Evolutionary conservation across 2,329 filamentous ascomycete species (phyloP), one percentile per base, ranked within the genome.

Genomic region (Penicillium sp.): DNA sequence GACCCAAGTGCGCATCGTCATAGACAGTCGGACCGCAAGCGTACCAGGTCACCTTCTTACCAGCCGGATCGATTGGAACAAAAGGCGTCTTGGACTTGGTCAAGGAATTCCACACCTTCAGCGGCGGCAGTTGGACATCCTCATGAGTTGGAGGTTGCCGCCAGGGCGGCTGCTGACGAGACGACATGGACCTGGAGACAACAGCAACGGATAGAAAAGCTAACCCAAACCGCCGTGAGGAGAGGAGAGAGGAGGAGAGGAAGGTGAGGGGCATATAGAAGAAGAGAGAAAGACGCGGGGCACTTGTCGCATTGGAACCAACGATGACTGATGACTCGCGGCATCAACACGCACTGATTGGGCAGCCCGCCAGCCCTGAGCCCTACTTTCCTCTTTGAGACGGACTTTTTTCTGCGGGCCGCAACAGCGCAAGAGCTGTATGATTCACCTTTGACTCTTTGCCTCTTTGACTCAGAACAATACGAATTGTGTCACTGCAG

Each of bases 21-120:
- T 92, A 92, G 37, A 89, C 88, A 1, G 91, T 96, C 54, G 91
- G 91, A 16, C 92, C 92, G 77, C 92, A 96, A 63, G 88, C 89
- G 74, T 96, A 96, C 91, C 91, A 96, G 5, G 85, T 86, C 24
- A 95, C 84, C 69, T 88, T 87, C 65, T 80, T 83, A 29, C 81
- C 83, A 23, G 85, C 83, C 8, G 81, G 78, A 68, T 92, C 86
- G 44, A 90, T 81, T 13, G 91, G 90, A 39, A 87, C 77, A 67
- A 95, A 94, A 4, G 86, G 83, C 40, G 87, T 87, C 67, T 92
- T 90, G 10, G 81, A 81, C 56, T 89, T 83, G 10, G 90, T 89
- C 67, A 96, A 79, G 5, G 89, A 92, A 76, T 94, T 95, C 80
- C 88, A 91, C 62, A 96, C 80, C 69, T 86, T 88, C 64, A 95